Evolutionary conservation across 2,329 filamentous ascomycete species (phyloP).

Genomic region (Colletotrichum limetticola): DNA sequence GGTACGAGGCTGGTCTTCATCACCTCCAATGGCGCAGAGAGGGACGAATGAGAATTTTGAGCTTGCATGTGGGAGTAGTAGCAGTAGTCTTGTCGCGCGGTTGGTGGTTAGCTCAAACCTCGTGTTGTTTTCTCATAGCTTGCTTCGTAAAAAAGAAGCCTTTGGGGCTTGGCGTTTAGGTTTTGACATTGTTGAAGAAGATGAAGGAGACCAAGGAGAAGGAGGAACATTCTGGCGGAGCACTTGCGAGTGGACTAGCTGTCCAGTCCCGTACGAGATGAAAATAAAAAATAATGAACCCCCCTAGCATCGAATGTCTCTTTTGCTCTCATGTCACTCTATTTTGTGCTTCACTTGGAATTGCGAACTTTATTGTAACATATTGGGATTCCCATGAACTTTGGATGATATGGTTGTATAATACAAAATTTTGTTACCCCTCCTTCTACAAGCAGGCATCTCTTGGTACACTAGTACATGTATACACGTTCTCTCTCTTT

Average conservation of each 20-base stretch:
- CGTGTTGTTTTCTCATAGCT: not conserved
- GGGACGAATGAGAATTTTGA: constrained; percentile 18
- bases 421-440: constrained; percentile 16
- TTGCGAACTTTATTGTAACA: too few species aligned
- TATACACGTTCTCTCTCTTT: constrained; percentile 6
- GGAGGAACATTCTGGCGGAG: not conserved
- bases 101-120: too few species aligned
- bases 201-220: not conserved
- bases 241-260: not conserved
- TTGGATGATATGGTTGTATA: constrained; percentile 28
- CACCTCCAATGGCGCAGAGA: constrained; percentile 46
- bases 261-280: not conserved
- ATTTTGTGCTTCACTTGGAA: too few species aligned
- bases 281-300: constrained; percentile 1
- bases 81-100: not conserved
- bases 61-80: not conserved
- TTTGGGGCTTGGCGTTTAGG: constrained; percentile 14
- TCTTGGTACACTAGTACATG: constrained; percentile 28
- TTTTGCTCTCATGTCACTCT: too few species aligned
- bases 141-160: constrained; percentile 12
- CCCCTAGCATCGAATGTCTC: not conserved
- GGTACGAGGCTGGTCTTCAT: constrained; percentile 79
- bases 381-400: constrained; percentile 11
- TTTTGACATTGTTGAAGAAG: not conserved
- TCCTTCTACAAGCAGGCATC: constrained; percentile 10